Base-by-base conservation (phyloP, 2,329 filamentous ascomycete genomes). In the Mycosphaerelloides madeirae region DNA sequence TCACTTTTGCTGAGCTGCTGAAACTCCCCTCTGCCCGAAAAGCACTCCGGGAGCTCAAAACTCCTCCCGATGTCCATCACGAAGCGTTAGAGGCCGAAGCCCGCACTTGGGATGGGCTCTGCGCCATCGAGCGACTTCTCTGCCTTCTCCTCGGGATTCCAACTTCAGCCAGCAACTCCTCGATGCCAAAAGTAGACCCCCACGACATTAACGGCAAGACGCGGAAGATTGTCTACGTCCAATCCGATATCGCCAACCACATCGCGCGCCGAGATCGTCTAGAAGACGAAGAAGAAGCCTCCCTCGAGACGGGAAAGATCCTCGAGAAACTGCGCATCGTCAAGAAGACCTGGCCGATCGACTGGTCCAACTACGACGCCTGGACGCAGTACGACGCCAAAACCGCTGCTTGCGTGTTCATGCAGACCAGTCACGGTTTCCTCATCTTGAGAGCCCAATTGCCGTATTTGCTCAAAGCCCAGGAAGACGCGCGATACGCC, bases 71-170 rank as follows among this genome's bases (percentile, higher is more conserved):
- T 28, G 25, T n/a, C 4, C 18, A 29, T 19, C 13, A 8, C 14
- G 36, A 40, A 3, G 11, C 19, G 3, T 29, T 40, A 16, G 12
- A 38, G 38, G 18, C 39, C 41, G 38, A 47, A 47, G n/a, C 51
- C 49, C 43, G 53, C 44, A 9, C 45, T 47, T 33, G 35, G 41
- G 15, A 47, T 43, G 35, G 49, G 15, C 32, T 56, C 49, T 22
- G 47, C 36, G 43, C 28, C 28, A 28, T 45, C 11, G 43, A 45
- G 14, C 43, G 43, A 13, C 20, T 40, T 13, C 29, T 45, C 2
- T 40, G 43, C 28, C 29, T 45, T 8, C 18, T 45, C 14, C 42
- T 45, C 13, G 31, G 43, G 20, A 22, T 39, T 6, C 43, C 43
- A 8, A 45, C 19, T 28, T 14, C 43, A 6, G 29, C 36, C 18